Evolutionary conservation across 139 green algal species (phyloP).

Genomic region (Diplosphaera chodatii): DNA sequence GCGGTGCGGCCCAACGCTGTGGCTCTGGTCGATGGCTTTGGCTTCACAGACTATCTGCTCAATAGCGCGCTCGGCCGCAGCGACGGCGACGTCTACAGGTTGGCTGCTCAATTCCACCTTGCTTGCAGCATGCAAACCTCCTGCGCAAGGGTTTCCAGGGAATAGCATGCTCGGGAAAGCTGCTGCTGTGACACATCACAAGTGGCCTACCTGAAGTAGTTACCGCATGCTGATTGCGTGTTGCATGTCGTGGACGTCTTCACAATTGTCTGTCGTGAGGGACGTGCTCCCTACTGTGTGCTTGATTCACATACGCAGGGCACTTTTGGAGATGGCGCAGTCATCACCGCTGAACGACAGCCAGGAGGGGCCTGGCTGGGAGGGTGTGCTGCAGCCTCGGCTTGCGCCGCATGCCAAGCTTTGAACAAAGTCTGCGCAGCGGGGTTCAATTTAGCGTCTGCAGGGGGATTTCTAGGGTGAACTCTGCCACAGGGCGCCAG

Average conservation of each 20-base stretch:
- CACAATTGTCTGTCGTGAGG: no score
- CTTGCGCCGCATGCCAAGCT: conserved; percentile 20
- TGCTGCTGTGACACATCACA: neutral
- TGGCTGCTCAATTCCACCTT: neutral
- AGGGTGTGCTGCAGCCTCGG: conserved; percentile 59
- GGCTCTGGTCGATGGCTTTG: conserved; percentile 78
- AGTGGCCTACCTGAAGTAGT: no score
- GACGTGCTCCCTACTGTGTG: no score
- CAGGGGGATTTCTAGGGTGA: no score
- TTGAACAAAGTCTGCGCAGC: no score
- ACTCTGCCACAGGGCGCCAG: no score
- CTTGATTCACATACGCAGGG: conserved; percentile 13
- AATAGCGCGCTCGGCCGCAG: conserved; percentile 65
- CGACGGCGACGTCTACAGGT: conserved; percentile 77
- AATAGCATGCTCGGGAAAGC: no score
- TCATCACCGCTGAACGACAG: conserved; percentile 76
- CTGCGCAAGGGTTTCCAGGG: no score
- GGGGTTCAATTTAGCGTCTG: no score
- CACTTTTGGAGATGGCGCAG: conserved; percentile 66
- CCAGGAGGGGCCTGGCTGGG: conserved; percentile 75
- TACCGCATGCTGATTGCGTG: no score
- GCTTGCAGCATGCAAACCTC: neutral
- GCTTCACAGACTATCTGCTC: conserved; percentile 73
- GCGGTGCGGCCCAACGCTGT: conserved; percentile 76
- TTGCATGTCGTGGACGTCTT: no score